A percentile compares a stretch with the other conserved stretches of the same genome.
Evolutionary conservation across 2,329 filamentous ascomycete genomes (phyloP).

Genomic region (Chaetomium globosum): DNA sequence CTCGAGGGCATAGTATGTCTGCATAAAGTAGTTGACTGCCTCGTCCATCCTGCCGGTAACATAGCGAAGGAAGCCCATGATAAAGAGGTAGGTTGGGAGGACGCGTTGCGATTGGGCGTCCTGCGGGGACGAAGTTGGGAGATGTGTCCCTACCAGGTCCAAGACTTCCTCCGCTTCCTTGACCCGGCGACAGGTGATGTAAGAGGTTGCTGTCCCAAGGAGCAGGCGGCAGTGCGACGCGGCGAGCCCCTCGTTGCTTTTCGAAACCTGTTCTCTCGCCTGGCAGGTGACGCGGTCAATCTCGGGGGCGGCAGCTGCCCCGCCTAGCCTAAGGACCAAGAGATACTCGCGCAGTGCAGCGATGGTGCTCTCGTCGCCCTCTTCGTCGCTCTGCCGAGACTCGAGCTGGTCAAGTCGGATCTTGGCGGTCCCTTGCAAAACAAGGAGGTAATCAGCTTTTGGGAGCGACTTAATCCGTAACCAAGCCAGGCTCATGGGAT

Average conservation of each 20-base stretch:
- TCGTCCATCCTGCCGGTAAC: constrained; percentile 22
- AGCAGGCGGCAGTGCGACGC: constrained; percentile 27
- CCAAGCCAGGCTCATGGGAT: constrained; percentile 31
- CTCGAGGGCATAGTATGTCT: constrained; percentile 25
- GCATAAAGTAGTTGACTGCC: constrained; percentile 26
- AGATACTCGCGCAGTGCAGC: constrained; percentile 29
- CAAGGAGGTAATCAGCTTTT: constrained; percentile 17
- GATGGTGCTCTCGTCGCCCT: constrained; percentile 20
- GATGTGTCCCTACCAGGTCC: constrained; percentile 11
- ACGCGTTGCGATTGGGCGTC: constrained; percentile 2
- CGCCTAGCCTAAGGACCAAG: constrained; percentile 22
- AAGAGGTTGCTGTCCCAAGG: constrained; percentile 25
- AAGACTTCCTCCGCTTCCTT: constrained; percentile 19
- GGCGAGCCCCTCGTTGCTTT: constrained; percentile 5
- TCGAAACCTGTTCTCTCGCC: constrained; percentile 8
- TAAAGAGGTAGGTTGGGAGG: constrained; percentile 24
- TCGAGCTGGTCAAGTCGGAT: constrained; percentile 29
- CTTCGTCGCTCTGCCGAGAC: neutral
- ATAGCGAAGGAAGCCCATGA: constrained; percentile 27
- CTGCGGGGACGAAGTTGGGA: neutral
- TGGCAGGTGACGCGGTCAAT: constrained; percentile 26
- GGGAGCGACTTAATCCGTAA: constrained; percentile 21
- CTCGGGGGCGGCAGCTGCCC: constrained; percentile 19
- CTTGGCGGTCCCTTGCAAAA: constrained; percentile 25
- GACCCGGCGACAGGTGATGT: constrained; percentile 23